phyloP scores from a whole-genome alignment of 352 stramenopile genomes.

The Hyaloperonospora arabidopsidis region DNA sequence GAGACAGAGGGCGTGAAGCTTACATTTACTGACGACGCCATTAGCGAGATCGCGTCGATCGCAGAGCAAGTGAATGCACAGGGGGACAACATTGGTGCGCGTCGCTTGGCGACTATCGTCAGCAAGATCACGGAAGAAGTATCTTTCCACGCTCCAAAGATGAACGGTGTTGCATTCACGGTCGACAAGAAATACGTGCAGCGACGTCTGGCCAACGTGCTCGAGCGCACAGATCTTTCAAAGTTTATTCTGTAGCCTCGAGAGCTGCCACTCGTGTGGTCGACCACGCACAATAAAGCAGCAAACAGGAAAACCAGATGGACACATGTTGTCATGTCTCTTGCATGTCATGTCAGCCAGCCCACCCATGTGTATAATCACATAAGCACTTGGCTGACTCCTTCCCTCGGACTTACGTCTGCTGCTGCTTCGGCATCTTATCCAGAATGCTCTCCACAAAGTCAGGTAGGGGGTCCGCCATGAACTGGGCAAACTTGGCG shows the following conservation, averaged over 20 bases:
- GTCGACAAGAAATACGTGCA: slow-evolving; percentile 92
- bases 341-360: too few species aligned
- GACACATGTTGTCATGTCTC: too few species aligned
- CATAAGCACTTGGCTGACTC: too few species aligned
- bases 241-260: slow-evolving; percentile 94
- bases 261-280: too few species aligned
- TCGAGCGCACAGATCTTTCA: slow-evolving; percentile 91
- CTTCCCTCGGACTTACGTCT: too few species aligned
- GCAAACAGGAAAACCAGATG: too few species aligned
- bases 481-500: slow-evolving; percentile 27
- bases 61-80: slow-evolving; percentile 92
- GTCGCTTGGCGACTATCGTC: slow-evolving; percentile 93
- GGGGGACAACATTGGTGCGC: slow-evolving; percentile 97
- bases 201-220: slow-evolving; percentile 88
- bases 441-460: too few species aligned
- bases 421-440: too few species aligned
- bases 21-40: slow-evolving; percentile 92
- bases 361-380: too few species aligned
- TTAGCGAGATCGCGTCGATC: slow-evolving; percentile 94
- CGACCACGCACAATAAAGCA: too few species aligned
- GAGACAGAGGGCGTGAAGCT: slow-evolving; percentile 92
- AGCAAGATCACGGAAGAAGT: slow-evolving; percentile 98
- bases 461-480: neutral
- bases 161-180: slow-evolving; percentile 68
- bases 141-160: slow-evolving; percentile 94